Conservation (phyloP, 1,284 basidiomycete genomes). For the Uromyces viciae-fabae region DNA sequence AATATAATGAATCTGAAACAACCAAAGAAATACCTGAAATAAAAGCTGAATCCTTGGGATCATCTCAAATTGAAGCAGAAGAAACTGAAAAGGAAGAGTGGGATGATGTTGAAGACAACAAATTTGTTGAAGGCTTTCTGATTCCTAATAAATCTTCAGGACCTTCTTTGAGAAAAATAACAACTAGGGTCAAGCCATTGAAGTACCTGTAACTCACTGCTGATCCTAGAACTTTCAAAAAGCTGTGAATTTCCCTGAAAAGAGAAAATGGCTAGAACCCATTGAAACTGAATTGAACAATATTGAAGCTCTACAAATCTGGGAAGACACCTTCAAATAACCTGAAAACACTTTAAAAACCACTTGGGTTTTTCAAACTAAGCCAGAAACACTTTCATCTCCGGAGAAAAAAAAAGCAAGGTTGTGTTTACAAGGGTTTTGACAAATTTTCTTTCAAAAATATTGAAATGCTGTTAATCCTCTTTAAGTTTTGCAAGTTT, state of each 20-base stretch:
- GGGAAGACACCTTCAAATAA: background rate
- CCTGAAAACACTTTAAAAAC: slow-evolving; percentile 48
- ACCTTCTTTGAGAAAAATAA: too few relatives aligned
- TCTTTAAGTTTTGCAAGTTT: too few relatives aligned
- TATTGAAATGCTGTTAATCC: slow-evolving; percentile 58
- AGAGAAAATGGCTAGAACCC: background rate
- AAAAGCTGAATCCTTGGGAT: too few relatives aligned
- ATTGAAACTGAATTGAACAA: background rate
- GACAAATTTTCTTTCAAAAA: slow-evolving; percentile 57
- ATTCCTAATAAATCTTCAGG: background rate
- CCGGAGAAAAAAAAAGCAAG: slow-evolving; percentile 55
- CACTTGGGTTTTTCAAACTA: slow-evolving; percentile 57
- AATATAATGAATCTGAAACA: too few relatives aligned
- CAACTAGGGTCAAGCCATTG: background rate
- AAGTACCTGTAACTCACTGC: background rate
- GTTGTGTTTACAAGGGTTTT: slow-evolving; percentile 58
- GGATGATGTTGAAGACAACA: background rate
- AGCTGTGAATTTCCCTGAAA: background rate
- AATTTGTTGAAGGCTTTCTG: background rate
- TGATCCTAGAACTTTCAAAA: background rate
- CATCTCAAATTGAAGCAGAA: too few relatives aligned
- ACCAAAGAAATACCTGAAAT: too few relatives aligned
- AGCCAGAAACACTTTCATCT: slow-evolving; percentile 54
- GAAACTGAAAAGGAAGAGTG: background rate
- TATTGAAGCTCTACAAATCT: background rate